phyloP scores from a whole-genome alignment of 768 basidiomycete genomes.

The Filobasidium floriforme region DNA sequence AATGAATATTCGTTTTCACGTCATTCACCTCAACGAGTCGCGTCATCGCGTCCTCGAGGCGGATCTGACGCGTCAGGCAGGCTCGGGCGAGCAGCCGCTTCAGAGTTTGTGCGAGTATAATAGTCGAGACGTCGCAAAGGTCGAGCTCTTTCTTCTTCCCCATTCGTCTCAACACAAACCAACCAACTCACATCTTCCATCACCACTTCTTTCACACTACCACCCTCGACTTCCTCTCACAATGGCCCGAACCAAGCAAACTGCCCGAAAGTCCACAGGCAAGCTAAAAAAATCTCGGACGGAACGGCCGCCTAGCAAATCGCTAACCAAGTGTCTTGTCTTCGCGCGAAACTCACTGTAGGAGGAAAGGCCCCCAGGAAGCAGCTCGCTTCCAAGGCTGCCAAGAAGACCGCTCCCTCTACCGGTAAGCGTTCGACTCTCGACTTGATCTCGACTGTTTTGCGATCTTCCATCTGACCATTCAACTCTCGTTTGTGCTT shows the following conservation, averaged over 20 bases:
- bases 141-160: neutral
- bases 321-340: too few relatives aligned
- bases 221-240: slow-evolving; percentile 12
- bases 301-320: too few relatives aligned
- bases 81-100: too few relatives aligned
- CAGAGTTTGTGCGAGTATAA: too few relatives aligned
- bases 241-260: slow-evolving; percentile 43
- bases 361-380: too few relatives aligned
- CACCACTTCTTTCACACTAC: slow-evolving; percentile 4
- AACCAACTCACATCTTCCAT: slow-evolving; percentile 11
- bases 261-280: slow-evolving; percentile 98
- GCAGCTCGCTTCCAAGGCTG: slow-evolving; percentile 53
- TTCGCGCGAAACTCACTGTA: too few relatives aligned
- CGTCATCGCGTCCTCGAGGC: too few relatives aligned
- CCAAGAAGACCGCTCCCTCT: slow-evolving; percentile 59
- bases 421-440: slow-evolving; percentile 47
- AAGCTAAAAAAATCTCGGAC: too few relatives aligned
- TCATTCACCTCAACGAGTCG: too few relatives aligned
- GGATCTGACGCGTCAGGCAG: too few relatives aligned
- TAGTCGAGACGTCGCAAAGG: too few relatives aligned
- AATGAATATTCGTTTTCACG: too few relatives aligned
- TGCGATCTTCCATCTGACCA: neutral
- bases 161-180: neutral
- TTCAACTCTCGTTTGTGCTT: slow-evolving; percentile 19
- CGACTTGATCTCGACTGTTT: neutral